Base-by-base conservation (phyloP, 129 eudicot species). In the Flaveria ramosissima region DNA sequence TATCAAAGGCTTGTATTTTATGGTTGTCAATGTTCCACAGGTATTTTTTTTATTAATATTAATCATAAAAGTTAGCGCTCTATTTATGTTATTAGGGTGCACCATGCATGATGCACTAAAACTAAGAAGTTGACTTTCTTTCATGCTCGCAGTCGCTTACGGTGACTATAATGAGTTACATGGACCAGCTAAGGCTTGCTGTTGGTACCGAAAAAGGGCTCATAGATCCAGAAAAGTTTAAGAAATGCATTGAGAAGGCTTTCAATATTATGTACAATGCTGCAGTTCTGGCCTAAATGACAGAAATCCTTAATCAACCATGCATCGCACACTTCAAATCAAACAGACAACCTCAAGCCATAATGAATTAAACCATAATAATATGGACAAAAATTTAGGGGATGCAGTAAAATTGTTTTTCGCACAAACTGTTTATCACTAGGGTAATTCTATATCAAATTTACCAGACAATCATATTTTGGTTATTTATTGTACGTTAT, bases 11-110 rank as follows among this genome's bases (percentile, higher is more conserved):
- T 74, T 86, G 71, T 86, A 86, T 77, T 83, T 80, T 46, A 69
- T 80, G 83, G 85, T 86, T 12, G 82, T 65, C 52, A 83, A 80
- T 23, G 74, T 68, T 57, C 90, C 90, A 39, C 83, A 83, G 90
- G 90, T 86, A 80, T 24, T 36, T 6, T 30, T 23, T 36, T 36
- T 36, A 36, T 4, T 36, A 36, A 36, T 36, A 36, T 36, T 36
- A 36, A 36, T 6, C 41, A 3, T 63, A 47, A 21, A 10, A 60
- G 52, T 15, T 69, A 30, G 36, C 36, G 36, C 47, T 15, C 26
- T 43, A 46, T 64, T 10, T 62, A 1, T 43, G n/a, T 24, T 19
- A 69, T 59, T 45, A 23, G 9, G 43, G 51, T 65, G 20, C 55
- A 39, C 27, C 20, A 6, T 23, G 45, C 20, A 6, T 23, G 45